Evolutionary conservation across 352 stramenopile species (phyloP), one percentile per base, ranked within the genome.

Genomic region (Phytopythium litorale): DNA sequence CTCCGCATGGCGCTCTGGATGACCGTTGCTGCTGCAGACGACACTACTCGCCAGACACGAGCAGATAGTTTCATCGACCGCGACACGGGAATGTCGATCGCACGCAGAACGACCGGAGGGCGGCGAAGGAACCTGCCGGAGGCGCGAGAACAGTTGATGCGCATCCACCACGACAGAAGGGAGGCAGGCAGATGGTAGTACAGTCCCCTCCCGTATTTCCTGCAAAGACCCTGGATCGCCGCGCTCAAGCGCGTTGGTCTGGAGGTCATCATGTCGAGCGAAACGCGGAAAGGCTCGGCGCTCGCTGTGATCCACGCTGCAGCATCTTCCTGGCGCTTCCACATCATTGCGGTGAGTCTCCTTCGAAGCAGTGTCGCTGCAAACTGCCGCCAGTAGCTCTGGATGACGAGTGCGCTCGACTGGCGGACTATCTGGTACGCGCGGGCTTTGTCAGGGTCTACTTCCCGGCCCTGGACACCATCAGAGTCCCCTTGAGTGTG

Each of bases 401-500:
- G 81, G 25, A 88, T 71, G 38, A 88, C 81, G 7, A 89, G 45
- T 30, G 73, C 70, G 1, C 69, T 73, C 1, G 73, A 82, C 16
- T 69, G 30, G 35, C 70, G 68, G 25, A 74, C 68, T 6, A 69
- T 58, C 16, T 43, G 60, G 12, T 64, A 64, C 1, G 75, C 67
- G 21, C 48, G 63, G 38, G 54, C 21, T 56, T 62, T 68, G 7
- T 68, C 60, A 30, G 56, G 66, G 19, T 61, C 50, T 33, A 65
- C 60, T 28, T 46, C 30, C 5, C 19, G n/a, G 5, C 45, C 21
- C 16, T 38, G 8, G 19, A 23, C 11, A 32, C 7, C 21, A 23
- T 25, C 5, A 5, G 16, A 19, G 12, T 8, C 40, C 1, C 4
- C 7, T 7, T 6, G 2, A 21, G 40, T 19, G 15, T 67, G 52